Conservation (phyloP, 2,329 filamentous ascomycete genomes). For the Fusarium fracticaudum region DNA sequence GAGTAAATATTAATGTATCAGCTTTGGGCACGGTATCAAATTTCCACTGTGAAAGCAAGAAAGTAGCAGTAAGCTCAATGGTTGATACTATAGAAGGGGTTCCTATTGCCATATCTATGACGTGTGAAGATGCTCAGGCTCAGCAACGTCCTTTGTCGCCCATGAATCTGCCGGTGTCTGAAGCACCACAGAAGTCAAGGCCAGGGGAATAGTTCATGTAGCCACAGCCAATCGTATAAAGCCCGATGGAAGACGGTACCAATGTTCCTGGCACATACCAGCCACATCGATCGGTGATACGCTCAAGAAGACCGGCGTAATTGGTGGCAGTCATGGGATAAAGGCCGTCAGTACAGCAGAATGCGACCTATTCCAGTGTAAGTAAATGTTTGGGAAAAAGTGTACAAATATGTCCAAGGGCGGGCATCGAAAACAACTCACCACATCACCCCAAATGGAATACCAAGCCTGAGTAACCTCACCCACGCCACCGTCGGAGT, state of each 20-base stretch:
- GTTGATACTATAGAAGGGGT: background rate
- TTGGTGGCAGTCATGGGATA: background rate
- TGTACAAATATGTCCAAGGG: background rate
- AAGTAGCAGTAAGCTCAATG: background rate
- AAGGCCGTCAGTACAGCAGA: background rate
- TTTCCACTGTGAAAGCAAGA: background rate
- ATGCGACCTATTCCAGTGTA: background rate
- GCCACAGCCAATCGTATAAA: background rate
- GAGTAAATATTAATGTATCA: background rate
- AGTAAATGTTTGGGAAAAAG: background rate
- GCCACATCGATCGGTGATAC: background rate
- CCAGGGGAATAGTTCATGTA: background rate
- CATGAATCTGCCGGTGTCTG: background rate
- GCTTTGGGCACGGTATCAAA: background rate
- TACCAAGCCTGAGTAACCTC: background rate
- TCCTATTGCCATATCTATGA: background rate
- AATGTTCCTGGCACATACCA: background rate
- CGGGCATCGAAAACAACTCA: background rate
- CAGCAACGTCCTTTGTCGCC: background rate
- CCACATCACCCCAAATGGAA: background rate
- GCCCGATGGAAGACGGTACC: background rate
- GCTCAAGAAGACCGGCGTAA: background rate
- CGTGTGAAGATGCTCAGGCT: background rate
- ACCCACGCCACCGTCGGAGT: background rate
- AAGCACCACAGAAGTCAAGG: background rate